Conservation (phyloP, 106 monocot genomes). For the Acanthochlamys bracteata region DNA sequence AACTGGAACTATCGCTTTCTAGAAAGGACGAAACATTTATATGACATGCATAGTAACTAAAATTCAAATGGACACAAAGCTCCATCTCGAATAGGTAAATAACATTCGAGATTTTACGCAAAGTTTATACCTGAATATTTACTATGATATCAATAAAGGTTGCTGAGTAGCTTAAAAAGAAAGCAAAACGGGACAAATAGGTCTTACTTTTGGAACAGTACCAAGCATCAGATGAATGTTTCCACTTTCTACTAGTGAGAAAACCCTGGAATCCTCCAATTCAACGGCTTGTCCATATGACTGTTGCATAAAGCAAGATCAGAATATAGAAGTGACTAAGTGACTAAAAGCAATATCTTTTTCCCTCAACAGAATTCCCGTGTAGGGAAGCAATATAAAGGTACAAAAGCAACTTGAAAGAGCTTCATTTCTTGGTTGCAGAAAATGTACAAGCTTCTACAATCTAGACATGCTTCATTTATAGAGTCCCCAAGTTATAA, state of each 20-base stretch:
- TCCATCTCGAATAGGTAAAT: too few relatives aligned
- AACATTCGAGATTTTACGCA: too few relatives aligned
- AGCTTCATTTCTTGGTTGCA: not conserved
- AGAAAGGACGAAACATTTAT: too few relatives aligned
- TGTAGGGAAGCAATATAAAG: not conserved
- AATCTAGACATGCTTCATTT: constrained; percentile 1
- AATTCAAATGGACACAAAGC: too few relatives aligned
- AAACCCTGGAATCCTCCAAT: constrained; percentile 53
- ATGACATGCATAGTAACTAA: too few relatives aligned
- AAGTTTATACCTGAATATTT: too few relatives aligned
- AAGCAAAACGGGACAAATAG: not conserved
- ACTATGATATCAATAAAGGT: not conserved
- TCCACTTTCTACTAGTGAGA: constrained; percentile 85
- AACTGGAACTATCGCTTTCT: too few relatives aligned
- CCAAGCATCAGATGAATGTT: constrained; percentile 85
- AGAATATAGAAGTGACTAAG: not conserved
- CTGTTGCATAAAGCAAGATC: constrained; percentile 25
- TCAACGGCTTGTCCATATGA: constrained; percentile 88
- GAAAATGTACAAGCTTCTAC: not conserved
- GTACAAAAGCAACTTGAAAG: not conserved
- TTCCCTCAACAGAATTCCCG: not conserved
- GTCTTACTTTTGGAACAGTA: constrained; percentile 68
- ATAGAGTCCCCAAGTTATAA: not conserved
- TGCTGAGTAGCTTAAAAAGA: not conserved
- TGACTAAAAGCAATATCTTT: not conserved